Percentiles rank a stretch among this genome's conserved stretches.
Conservation (phyloP, 768 basidiomycete genomes). For the Nidula microcarpa region DNA sequence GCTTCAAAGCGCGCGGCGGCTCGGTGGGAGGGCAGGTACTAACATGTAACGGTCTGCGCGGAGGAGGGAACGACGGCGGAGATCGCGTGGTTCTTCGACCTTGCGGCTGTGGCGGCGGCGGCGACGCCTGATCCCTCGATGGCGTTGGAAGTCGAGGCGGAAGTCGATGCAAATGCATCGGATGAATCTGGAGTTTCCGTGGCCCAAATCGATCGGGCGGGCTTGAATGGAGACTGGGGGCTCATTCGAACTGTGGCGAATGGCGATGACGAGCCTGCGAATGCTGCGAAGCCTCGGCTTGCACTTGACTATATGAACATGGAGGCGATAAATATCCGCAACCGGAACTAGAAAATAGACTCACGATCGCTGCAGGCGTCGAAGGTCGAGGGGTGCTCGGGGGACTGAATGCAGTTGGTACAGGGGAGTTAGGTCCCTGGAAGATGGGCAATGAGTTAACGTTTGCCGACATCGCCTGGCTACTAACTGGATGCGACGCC, state of each 20-base stretch:
- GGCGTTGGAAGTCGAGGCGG: slow-evolving; percentile 8
- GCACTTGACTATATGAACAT: neutral
- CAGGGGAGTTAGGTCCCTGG: neutral
- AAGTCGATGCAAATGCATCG: neutral
- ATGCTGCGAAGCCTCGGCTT: slow-evolving; percentile 22
- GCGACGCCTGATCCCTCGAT: slow-evolving; percentile 5
- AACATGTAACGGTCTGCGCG: slow-evolving; percentile 20
- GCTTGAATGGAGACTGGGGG: slow-evolving; percentile 2
- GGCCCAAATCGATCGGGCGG: slow-evolving; percentile 18
- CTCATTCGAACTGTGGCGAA: slow-evolving; percentile 17
- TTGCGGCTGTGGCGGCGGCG: slow-evolving; percentile 3
- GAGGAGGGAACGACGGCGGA: slow-evolving; percentile 17
- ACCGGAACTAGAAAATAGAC: too few relatives aligned
- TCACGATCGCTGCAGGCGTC: neutral
- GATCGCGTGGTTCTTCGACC: slow-evolving; percentile 18
- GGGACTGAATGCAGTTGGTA: neutral
- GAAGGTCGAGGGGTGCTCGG: neutral
- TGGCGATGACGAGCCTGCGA: slow-evolving; percentile 28
- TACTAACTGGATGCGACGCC: neutral
- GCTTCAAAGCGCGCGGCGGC: neutral
- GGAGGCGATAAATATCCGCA: too few relatives aligned
- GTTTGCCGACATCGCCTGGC: neutral
- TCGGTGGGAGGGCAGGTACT: slow-evolving; percentile 17
- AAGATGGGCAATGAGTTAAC: neutral
- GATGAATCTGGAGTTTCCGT: neutral